A percentile compares a stretch with the other conserved stretches of the same genome.
These are phyloP conservation scores for Sporothrix phasma DNA, from an alignment of 2,329 filamentous ascomycete genomes.

Conservation along the genomic window DNA sequence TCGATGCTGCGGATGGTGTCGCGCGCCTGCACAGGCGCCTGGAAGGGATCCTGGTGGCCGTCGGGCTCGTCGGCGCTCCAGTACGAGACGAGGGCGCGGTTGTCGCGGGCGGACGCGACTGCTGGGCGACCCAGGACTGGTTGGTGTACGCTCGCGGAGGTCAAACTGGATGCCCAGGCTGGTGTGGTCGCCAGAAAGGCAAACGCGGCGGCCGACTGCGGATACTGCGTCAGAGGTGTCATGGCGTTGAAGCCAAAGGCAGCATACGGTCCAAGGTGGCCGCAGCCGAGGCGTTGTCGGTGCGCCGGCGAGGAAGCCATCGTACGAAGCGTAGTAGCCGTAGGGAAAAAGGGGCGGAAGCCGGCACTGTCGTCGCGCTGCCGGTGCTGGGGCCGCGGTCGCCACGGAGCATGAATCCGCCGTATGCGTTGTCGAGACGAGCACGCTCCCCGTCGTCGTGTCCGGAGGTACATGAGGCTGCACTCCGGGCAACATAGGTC, in stretches of 20 bases:
- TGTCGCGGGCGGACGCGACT: slow-evolving; percentile 33
- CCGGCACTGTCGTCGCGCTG: not conserved
- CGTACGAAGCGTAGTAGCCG: slow-evolving; percentile 35
- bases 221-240: slow-evolving; percentile 32
- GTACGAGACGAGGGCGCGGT: slow-evolving; percentile 34
- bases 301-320: slow-evolving; percentile 31
- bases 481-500: slow-evolving; percentile 28
- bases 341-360: slow-evolving; percentile 35
- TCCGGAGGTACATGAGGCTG: slow-evolving; percentile 35
- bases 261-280: slow-evolving; percentile 27
- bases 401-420: slow-evolving; percentile 33
- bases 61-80: slow-evolving; percentile 44
- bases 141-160: slow-evolving; percentile 36
- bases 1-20: slow-evolving; percentile 40
- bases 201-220: slow-evolving; percentile 29
- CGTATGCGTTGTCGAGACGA: slow-evolving; percentile 36
- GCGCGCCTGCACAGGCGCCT: slow-evolving; percentile 34
- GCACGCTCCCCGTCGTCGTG: slow-evolving; percentile 34
- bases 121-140: slow-evolving; percentile 29
- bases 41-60: slow-evolving; percentile 44
- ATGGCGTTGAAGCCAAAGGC: slow-evolving; percentile 36
- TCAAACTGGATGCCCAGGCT: slow-evolving; percentile 37
- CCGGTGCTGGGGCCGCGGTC: not conserved
- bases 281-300: slow-evolving; percentile 26
- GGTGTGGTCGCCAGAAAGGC: slow-evolving; percentile 29